These are phyloP conservation scores for Pseudomassariella vexata DNA, from an alignment of 2,329 filamentous ascomycete genomes.

Conservation along the genomic window DNA sequence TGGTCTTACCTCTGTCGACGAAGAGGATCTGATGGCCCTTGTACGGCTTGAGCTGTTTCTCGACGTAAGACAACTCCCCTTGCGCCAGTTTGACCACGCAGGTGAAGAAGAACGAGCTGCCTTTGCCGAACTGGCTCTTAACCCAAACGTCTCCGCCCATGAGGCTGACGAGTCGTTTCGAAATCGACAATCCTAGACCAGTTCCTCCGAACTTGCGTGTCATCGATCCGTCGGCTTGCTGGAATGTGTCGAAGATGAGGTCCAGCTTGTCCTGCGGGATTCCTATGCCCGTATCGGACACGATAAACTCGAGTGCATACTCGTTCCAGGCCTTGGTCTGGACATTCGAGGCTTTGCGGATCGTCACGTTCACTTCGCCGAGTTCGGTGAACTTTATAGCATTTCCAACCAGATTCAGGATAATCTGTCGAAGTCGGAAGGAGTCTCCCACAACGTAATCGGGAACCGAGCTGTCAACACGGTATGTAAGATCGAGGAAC, in stretches of 20 bases:
- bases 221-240: conserved; percentile 95
- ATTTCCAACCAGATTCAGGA: conserved; percentile 94
- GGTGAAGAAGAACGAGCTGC: conserved; percentile 95
- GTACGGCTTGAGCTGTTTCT: conserved; percentile 84
- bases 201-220: conserved; percentile 95
- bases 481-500: conserved; percentile 85
- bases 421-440: conserved; percentile 93
- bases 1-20: conserved; percentile 83
- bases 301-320: conserved; percentile 92
- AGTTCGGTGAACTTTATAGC: conserved; percentile 99
- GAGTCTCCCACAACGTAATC: conserved; percentile 95
- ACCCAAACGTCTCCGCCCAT: conserved; percentile 98
- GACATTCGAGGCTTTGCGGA: conserved; percentile 60
- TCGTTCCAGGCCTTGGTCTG: conserved; percentile 65
- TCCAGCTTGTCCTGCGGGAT: conserved; percentile 94
- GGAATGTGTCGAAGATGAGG: conserved; percentile 97
- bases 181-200: conserved; percentile 89
- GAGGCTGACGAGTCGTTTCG: conserved; percentile 86
- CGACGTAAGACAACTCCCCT: conserved; percentile 70
- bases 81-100: conserved; percentile 82
- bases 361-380: conserved; percentile 92
- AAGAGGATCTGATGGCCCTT: conserved; percentile 88
- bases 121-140: conserved; percentile 82
- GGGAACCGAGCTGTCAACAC: conserved; percentile 87
- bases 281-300: conserved; percentile 93